Conservation (phyloP, 176 grass and related monocot genomes). For the Triticum dicoccoides region DNA sequence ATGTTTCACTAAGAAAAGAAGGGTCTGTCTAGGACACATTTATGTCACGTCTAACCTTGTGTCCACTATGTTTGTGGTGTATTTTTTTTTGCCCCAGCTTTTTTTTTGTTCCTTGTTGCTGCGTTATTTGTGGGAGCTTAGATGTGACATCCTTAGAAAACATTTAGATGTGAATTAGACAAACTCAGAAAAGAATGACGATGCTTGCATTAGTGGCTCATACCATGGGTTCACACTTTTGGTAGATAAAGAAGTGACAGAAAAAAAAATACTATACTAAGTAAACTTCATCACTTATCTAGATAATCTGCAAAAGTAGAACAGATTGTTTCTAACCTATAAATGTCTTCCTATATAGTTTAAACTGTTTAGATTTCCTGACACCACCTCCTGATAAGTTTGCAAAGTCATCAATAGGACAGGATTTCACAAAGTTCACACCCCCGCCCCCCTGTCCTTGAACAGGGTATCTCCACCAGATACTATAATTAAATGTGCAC, state of each 20-base stretch:
- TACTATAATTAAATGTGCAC: not conserved
- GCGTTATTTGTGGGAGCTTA: too few relatives aligned
- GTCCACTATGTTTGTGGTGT: too few relatives aligned
- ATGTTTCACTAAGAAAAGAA: conserved; percentile 9
- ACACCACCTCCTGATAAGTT: not conserved
- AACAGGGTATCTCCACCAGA: not conserved
- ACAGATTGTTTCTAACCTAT: not conserved
- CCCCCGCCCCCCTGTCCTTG: not conserved
- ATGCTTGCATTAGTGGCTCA: not conserved
- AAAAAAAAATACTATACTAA: not conserved
- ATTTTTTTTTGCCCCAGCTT: too few relatives aligned
- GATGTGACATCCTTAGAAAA: too few relatives aligned
- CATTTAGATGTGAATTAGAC: too few relatives aligned
- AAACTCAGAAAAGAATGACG: not conserved
- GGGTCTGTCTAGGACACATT: too few relatives aligned
- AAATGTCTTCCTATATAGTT: not conserved
- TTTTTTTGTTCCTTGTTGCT: too few relatives aligned
- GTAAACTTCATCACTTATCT: not conserved
- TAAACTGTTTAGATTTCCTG: not conserved
- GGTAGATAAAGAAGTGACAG: not conserved
- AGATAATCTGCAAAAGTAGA: not conserved
- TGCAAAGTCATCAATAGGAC: not conserved
- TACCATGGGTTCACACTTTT: not conserved
- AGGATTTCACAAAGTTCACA: not conserved
- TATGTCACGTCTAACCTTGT: too few relatives aligned